A percentile compares a stretch with the other conserved stretches of the same genome.
These are phyloP conservation scores for Mortierella sp. DNA, from an alignment of 371 early-diverging fungal species.

Conservation along the genomic window DNA sequence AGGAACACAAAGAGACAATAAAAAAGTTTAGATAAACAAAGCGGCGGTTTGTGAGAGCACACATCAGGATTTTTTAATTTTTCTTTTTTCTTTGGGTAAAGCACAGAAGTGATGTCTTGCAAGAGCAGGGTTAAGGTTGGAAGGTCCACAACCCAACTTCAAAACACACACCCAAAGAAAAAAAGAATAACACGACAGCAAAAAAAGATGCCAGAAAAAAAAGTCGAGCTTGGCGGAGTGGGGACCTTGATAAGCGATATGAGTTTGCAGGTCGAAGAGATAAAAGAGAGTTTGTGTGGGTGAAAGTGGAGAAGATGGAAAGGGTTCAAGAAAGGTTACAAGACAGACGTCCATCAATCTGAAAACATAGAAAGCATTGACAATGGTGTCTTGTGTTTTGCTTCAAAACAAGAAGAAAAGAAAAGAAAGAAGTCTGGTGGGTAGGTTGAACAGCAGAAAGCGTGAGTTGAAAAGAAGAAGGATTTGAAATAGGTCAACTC, in stretches of 20 bases:
- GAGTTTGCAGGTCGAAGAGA: neutral
- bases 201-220: neutral
- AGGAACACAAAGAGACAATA: neutral
- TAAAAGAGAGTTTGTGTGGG: neutral
- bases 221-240: neutral
- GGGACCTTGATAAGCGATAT: neutral
- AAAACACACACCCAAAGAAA: neutral
- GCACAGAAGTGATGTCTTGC: neutral
- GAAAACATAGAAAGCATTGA: neutral
- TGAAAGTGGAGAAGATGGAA: neutral
- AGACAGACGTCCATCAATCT: neutral
- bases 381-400: neutral
- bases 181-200: neutral
- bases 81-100: no score
- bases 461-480: no score
- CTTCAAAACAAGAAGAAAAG: neutral
- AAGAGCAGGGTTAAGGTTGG: constrained; percentile 2
- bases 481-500: no score
- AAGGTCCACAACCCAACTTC: neutral
- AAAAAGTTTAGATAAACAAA: neutral
- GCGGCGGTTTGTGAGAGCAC: neutral
- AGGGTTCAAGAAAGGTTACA: neutral
- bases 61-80: no score
- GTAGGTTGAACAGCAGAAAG: no score
- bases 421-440: neutral